A percentile compares a stretch with the other conserved stretches of the same genome.
Evolutionary conservation across 352 stramenopile genomes (phyloP).

Genomic region (Phytophthora parvispora): DNA sequence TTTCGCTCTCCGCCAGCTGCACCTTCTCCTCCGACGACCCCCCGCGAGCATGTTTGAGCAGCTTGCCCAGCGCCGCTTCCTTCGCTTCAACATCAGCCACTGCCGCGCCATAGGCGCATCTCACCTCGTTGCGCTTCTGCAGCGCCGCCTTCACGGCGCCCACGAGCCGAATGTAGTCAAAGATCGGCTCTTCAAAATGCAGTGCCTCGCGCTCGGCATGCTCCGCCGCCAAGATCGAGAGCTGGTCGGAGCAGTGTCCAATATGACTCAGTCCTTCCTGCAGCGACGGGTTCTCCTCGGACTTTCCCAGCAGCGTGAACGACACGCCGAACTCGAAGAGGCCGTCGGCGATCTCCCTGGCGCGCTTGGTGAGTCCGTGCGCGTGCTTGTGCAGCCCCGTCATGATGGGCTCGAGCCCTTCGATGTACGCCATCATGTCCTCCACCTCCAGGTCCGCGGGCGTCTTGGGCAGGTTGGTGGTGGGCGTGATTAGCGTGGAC

Average conservation of each 20-base stretch:
- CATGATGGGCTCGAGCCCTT: conserved; percentile 97
- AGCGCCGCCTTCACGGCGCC: conserved; percentile 96
- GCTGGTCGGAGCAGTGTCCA: conserved; percentile 93
- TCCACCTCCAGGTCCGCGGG: conserved; percentile 95
- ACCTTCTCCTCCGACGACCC: conserved; percentile 80
- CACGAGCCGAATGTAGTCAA: conserved; percentile 97
- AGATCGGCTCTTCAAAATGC: conserved; percentile 96
- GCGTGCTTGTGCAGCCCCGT: conserved; percentile 96
- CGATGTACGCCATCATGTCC: conserved; percentile 97
- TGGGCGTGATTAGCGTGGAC: conserved; percentile 64
- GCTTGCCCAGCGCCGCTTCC: conserved; percentile 63
- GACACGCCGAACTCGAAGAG: conserved; percentile 98
- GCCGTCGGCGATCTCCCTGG: conserved; percentile 96
- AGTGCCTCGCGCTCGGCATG: conserved; percentile 94
- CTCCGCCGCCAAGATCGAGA: conserved; percentile 93
- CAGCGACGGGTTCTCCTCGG: conserved; percentile 93
- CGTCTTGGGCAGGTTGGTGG: conserved; percentile 82
- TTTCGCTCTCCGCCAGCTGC: conserved; percentile 87
- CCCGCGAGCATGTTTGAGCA: conserved; percentile 68
- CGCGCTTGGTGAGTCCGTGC: conserved; percentile 94
- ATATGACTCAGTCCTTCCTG: conserved; percentile 94
- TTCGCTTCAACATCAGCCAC: conserved; percentile 92
- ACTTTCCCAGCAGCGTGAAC: conserved; percentile 96
- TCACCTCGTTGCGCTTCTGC: conserved; percentile 94
- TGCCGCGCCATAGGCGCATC: conserved; percentile 87